A percentile compares a stretch with the other conserved stretches of the same genome.
phyloP scores from a whole-genome alignment of 1,284 basidiomycete species.

The Ceratobasidium sp. region DNA sequence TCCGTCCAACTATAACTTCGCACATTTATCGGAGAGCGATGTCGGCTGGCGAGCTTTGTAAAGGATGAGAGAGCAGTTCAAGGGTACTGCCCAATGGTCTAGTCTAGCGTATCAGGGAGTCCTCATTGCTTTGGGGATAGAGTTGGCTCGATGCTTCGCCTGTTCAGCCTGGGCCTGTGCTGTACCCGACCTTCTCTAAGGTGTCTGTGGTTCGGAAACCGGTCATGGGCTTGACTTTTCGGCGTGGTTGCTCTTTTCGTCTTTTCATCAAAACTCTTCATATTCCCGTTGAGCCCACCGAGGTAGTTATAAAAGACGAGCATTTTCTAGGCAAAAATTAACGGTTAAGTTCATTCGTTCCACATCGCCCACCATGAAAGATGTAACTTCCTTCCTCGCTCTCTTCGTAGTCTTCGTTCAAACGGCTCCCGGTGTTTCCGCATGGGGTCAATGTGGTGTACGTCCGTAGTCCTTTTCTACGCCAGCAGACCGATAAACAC shows the following conservation, averaged over 20 bases:
- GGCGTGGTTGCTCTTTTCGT: not conserved
- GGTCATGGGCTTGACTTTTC: slow-evolving; percentile 21
- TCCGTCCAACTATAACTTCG: too few relatives aligned
- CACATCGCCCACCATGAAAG: not conserved
- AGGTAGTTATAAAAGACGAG: not conserved
- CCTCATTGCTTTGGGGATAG: too few relatives aligned
- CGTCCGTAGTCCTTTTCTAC: not conserved
- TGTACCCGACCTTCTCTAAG: too few relatives aligned
- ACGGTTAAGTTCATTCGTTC: not conserved
- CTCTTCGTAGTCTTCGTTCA: not conserved
- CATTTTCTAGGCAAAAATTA: not conserved
- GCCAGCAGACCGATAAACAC: not conserved
- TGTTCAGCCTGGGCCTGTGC: too few relatives aligned
- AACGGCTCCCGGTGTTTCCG: not conserved
- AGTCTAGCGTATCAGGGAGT: too few relatives aligned
- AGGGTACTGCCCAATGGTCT: too few relatives aligned
- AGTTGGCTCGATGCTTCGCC: too few relatives aligned
- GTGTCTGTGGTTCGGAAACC: too few relatives aligned
- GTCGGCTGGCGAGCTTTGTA: too few relatives aligned
- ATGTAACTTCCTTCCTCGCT: not conserved
- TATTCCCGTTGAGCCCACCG: not conserved
- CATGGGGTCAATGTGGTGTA: slow-evolving; percentile 21
- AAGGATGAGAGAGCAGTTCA: too few relatives aligned
- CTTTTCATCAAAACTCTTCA: too few relatives aligned
- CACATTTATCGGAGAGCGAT: too few relatives aligned